phyloP scores from a whole-genome alignment of 345 rosid genomes.

The Clarkia xantiana region DNA sequence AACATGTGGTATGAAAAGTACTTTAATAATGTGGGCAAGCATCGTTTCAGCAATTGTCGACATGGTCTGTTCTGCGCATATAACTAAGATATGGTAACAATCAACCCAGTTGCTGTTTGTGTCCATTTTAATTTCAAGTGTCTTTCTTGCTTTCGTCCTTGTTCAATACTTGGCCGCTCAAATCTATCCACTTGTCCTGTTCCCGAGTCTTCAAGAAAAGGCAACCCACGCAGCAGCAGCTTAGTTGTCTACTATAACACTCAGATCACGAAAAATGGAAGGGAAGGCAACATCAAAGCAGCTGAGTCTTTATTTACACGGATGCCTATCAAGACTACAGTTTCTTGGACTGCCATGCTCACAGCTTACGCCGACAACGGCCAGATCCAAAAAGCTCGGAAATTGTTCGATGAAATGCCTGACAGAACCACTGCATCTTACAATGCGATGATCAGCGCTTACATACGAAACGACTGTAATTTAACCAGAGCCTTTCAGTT shows the following conservation, averaged over 20 bases:
- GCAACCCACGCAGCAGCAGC: conserved; percentile 8
- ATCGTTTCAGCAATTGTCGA: too few species aligned
- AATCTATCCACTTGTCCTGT: not conserved
- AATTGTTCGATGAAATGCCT: conserved; percentile 66
- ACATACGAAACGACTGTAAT: conserved; percentile 27
- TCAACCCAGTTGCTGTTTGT: not conserved
- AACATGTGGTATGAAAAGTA: too few species aligned
- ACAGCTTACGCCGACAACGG: conserved; percentile 49
- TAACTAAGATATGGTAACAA: not conserved
- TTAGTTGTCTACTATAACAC: conserved; percentile 39
- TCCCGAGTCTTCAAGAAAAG: not conserved
- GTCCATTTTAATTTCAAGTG: not conserved
- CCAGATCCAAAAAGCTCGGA: conserved; percentile 30
- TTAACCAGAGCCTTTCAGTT: conserved; percentile 27
- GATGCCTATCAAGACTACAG: conserved; percentile 37
- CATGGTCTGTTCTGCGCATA: too few species aligned
- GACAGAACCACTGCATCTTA: conserved; percentile 38
- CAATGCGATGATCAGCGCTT: conserved; percentile 74
- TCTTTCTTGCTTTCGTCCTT: not conserved
- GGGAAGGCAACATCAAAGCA: conserved; percentile 32
- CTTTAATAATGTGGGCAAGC: too few species aligned
- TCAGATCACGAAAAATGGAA: conserved; percentile 48
- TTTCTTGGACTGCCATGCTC: conserved; percentile 75
- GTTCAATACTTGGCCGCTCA: not conserved
- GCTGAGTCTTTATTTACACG: conserved; percentile 48